Evolutionary conservation across 805 yeast genomes (phyloP), one percentile per base, ranked within the genome.

Genomic region (Candida boidinii): DNA sequence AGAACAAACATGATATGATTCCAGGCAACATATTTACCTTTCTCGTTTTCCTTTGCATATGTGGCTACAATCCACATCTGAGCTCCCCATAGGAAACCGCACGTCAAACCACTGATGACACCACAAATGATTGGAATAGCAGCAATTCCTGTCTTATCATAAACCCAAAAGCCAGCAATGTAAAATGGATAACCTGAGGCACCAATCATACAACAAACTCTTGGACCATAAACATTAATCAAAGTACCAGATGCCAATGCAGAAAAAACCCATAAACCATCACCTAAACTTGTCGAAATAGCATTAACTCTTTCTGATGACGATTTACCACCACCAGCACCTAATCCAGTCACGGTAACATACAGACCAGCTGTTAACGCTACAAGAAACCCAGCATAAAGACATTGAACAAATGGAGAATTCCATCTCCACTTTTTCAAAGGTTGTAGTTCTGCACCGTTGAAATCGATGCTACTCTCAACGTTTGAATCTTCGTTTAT

Each of bases 141-240:
- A 3, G 36, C 33, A 19, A 34, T 35, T 7, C 36, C 38, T 11
- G 38, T 42, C 15, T 31, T 21, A 28, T 37, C 37, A 17, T 35
- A 36, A 29, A 34, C 31, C 45, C 44, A 43, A 30, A 41, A 39
- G 11, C 45, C 31, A 21, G 43, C 44, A 29, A 39, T 36, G 25
- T 44, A 41, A 21, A 44, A 29, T 2, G 45, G 42, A 30, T 41
- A 44, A 12, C 44, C 44, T 18, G 39, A 27, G 10, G 42, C 36
- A 12, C 45, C 39, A 17, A 41, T 21, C n/a, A 31, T 31, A 30
- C 40, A 27, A 16, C 33, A 25, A 14, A n/a, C 23, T 36, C 25
- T 31, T 13, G 35, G 35, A 5, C 39, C 35, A 17, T 31, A 26
- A 15, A 29, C 21, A 24, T 35, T 35, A 20, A 35, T 26, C 13